Conservation (phyloP, 2,329 filamentous ascomycete species). For the Phoma herbarum region DNA sequence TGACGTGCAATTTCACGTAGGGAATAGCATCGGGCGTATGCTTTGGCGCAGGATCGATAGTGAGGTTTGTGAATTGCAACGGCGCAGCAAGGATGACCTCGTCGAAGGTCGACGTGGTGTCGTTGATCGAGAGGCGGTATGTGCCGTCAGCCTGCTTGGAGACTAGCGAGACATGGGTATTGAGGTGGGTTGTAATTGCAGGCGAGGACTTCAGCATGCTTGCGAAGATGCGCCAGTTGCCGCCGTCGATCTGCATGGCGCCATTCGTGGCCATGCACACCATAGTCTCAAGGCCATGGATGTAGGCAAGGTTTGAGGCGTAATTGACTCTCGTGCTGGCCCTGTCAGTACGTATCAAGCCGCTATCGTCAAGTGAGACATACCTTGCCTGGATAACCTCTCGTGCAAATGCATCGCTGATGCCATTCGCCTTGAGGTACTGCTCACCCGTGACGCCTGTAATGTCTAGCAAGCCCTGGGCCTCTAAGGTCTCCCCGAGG, state of each 20-base stretch:
- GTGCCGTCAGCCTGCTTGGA: constrained; percentile 47
- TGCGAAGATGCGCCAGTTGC: constrained; percentile 96
- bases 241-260: constrained; percentile 78
- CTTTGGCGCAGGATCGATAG: constrained; percentile 53
- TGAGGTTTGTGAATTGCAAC: constrained; percentile 79
- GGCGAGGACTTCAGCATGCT: constrained; percentile 74
- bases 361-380: neutral
- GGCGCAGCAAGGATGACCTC: constrained; percentile 84
- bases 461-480: constrained; percentile 71
- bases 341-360: constrained; percentile 3
- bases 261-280: constrained; percentile 90
- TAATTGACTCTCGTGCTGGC: constrained; percentile 89
- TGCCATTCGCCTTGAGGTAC: constrained; percentile 72
- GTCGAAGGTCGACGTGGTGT: constrained; percentile 66
- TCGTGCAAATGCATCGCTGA: constrained; percentile 72
- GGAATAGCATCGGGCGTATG: constrained; percentile 78
- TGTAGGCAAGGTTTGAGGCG: constrained; percentile 83
- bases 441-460: constrained; percentile 78
- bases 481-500: constrained; percentile 72
- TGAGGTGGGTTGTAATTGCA: constrained; percentile 66
- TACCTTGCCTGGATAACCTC: constrained; percentile 82
- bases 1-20: constrained; percentile 88
- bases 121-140: constrained; percentile 54
- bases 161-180: constrained; percentile 73
- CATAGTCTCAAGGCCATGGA: constrained; percentile 91